These are phyloP conservation scores for Chlamydomonas sphaeroides DNA, from an alignment of 139 green algal species.

Conservation along the genomic window DNA sequence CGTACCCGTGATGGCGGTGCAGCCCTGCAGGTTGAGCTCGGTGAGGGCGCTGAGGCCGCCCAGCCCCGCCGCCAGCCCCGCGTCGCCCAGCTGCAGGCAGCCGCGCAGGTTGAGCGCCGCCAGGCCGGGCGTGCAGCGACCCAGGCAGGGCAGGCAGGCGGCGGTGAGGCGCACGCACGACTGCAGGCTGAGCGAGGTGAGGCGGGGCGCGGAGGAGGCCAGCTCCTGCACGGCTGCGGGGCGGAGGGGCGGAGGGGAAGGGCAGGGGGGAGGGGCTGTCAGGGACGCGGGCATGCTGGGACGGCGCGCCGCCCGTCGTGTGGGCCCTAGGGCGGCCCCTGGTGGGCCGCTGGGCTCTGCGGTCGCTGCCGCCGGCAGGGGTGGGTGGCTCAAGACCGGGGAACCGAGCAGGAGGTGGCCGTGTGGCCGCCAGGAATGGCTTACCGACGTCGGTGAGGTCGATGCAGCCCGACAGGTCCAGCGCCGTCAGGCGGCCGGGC, in stretches of 20 bases:
- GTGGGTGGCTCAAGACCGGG: too few relatives aligned
- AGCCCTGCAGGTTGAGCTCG: constrained; percentile 57
- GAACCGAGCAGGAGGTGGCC: too few relatives aligned
- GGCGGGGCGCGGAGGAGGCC: neutral
- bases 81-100: constrained; percentile 52
- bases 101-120: constrained; percentile 33
- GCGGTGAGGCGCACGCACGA: constrained; percentile 39
- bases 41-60: constrained; percentile 33
- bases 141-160: neutral
- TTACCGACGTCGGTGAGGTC: constrained; percentile 35
- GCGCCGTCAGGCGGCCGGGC: neutral
- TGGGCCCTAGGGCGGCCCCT: too few relatives aligned
- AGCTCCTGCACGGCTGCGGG: constrained; percentile 31
- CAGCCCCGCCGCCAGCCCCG: constrained; percentile 39
- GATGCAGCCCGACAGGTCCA: constrained; percentile 42
- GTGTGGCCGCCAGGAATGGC: too few relatives aligned
- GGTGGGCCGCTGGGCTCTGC: too few relatives aligned
- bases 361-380: too few relatives aligned
- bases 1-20: constrained; percentile 36
- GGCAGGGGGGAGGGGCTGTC: neutral
- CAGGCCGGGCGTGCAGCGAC: constrained; percentile 10
- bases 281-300: too few relatives aligned
- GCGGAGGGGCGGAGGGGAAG: too few relatives aligned
- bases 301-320: too few relatives aligned
- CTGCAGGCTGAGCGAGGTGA: constrained; percentile 34